Evolutionary conservation across 2,329 filamentous ascomycete species (phyloP).

Genomic region (Nigrograna mackinnonii): DNA sequence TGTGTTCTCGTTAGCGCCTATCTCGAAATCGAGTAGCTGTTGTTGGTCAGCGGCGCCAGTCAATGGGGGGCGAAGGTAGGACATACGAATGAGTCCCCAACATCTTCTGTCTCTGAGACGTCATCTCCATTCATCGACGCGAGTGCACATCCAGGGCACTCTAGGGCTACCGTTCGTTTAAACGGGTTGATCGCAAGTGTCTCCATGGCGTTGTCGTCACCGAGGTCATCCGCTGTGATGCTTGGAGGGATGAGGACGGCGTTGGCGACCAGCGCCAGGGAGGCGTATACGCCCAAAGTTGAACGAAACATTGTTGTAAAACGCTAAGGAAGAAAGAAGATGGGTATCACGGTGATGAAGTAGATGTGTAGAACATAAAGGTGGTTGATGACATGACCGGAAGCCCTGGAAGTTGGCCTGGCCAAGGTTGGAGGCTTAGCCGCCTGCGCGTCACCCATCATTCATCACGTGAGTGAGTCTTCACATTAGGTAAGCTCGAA

Average conservation of each 20-base stretch:
- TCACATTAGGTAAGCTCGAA: too few relatives aligned
- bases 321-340: conserved; percentile 14
- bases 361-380: conserved; percentile 8
- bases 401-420: neutral
- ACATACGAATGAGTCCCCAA: conserved; percentile 40
- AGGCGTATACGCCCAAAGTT: conserved; percentile 35
- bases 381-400: conserved; percentile 3
- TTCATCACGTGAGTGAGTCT: too few relatives aligned
- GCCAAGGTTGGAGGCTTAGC: too few relatives aligned
- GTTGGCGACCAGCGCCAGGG: conserved; percentile 40
- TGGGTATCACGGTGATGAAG: conserved; percentile 6
- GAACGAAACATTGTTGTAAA: conserved; percentile 29
- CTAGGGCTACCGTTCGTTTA: conserved; percentile 34
- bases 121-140: conserved; percentile 24
- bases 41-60: conserved; percentile 16
- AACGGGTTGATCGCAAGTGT: conserved; percentile 34
- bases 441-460: too few relatives aligned
- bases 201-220: conserved; percentile 33
- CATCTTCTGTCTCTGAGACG: conserved; percentile 30
- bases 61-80: conserved; percentile 4
- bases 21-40: conserved; percentile 41
- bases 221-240: conserved; percentile 27
- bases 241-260: conserved; percentile 39
- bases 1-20: conserved; percentile 31
- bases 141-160: conserved; percentile 37